Evolutionary conservation across 495 filamentous ascomycete species (phyloP), one percentile per base, ranked within the genome.

Genomic region (Talaromyces ruber): DNA sequence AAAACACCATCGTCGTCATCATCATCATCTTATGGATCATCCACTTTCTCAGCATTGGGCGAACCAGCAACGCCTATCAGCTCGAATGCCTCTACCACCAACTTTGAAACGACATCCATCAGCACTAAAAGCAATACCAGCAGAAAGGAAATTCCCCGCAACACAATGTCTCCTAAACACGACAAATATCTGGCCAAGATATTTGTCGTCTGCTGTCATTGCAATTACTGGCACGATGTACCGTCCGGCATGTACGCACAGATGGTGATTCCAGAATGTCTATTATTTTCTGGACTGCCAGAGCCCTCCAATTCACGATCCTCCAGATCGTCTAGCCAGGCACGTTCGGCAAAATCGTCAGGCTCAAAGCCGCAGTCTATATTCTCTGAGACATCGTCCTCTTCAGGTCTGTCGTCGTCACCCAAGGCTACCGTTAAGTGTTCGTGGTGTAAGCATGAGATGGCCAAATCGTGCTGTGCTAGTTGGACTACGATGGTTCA

Each of bases 201-300:
- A 62, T 85, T 93, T 62, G 88, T 92, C 6, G 86, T 92, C 61
- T 93, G 90, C 70, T 93, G 90, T 70, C 82, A 79, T 59, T 93
- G 90, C 79, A 86, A 86, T 59, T 90, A 87, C 71, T 92, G 87
- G 81, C 88, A 92, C 71, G 89, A 92, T 65, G 82, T 91, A 71
- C 90, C 90, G 9, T 86, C 85, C 9, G 84, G 86, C 50, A 76
- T 90, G 57, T 92, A 92, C 66, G 85, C 88, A 60, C 87, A 81
- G 66, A 88, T 90, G 79, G 84, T 86, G 21, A 84, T 82, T 64
- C 82, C 86, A 9, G 84, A 87, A 60, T 78, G 77, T 52, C 39
- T 60, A n/a, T 9, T 51, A 21, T 60, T 60, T 24, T 50, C 59
- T 0, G 43, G 43, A 22, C 18, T 50, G 25, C 22, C 37, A 4